Evolutionary conservation across 345 rosid genomes (phyloP), one percentile per base, ranked within the genome.

Genomic region (Sisymbrium irio): DNA sequence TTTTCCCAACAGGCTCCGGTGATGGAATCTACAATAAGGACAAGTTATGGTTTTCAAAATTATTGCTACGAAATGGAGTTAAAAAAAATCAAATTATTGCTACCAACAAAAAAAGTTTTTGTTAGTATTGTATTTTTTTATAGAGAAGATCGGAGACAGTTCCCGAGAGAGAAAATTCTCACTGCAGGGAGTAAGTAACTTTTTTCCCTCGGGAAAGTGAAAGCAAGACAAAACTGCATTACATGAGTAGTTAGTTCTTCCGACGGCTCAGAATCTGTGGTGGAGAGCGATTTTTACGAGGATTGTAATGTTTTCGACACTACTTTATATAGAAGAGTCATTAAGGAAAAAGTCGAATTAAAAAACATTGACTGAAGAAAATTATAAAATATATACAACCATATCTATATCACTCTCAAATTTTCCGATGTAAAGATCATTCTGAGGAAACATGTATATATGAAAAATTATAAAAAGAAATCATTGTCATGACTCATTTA

Each of bases 401-500:
- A 12, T 62, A 13, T 33, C 39, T 35, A n/a, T 30, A 33, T 19
- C 30, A 32, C 58, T 25, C 6, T 13, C 35, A 53, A 72, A 6
- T 41, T 50, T 22, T 30, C 33, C 42, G 12, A 71, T 61, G 53
- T 9, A 58, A 0, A 28, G 61, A 64, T 57, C n/a, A n/a, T n/a
- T n/a, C 60, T 47, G 37, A 53, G 14, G 14, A 30, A n/a, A n/a
- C n/a, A n/a, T n/a, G n/a, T n/a, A n/a, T n/a, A n/a, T n/a, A n/a
- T n/a, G n/a, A n/a, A n/a, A n/a, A 57, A 28, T 1, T 47, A 14
- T 65, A 56, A 22, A 20, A 53, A 25, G 2, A 42, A 36, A 45
- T 69, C 75, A 62, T 44, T 62, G 59, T 76, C 75, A 55, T 76
- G 79, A 76, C 79, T 76, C 71, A 64, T 37, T 28, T 17, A 10